Conservation (phyloP, 306 rosid genomes). For the Albizia julibrissin region DNA sequence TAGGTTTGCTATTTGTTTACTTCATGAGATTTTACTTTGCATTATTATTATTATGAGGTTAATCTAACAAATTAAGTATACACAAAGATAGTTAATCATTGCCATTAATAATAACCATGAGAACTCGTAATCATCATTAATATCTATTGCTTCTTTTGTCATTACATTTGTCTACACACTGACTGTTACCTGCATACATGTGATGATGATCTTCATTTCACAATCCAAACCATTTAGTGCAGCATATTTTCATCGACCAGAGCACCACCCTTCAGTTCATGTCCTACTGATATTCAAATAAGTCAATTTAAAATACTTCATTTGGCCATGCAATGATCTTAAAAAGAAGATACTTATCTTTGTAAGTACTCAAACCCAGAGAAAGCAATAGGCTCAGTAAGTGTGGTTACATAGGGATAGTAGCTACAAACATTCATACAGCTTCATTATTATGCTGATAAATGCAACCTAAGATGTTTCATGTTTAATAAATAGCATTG, state of each 20-base stretch:
- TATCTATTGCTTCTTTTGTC: background rate
- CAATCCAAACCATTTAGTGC: background rate
- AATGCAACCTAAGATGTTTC: too few relatives aligned
- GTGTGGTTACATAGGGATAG: too few relatives aligned
- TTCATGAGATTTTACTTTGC: too few relatives aligned
- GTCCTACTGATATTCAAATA: background rate
- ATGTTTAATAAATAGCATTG: too few relatives aligned
- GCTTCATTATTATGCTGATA: too few relatives aligned
- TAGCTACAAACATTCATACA: too few relatives aligned
- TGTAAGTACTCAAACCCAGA: background rate
- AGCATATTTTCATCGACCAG: background rate
- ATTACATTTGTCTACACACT: background rate
- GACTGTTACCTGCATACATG: slow-evolving; percentile 12
- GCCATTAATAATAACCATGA: background rate
- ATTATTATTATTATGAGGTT: background rate
- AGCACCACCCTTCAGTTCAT: background rate
- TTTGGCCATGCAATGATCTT: background rate
- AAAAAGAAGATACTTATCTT: background rate
- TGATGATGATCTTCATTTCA: background rate
- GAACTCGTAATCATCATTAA: background rate
- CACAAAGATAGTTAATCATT: background rate
- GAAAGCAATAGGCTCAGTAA: background rate
- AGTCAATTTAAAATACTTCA: background rate
- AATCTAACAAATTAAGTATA: slow-evolving; percentile 11
- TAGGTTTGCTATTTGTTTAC: too few relatives aligned